These are phyloP conservation scores for Calocera viscosa DNA, from an alignment of 768 basidiomycete species.

Conservation along the genomic window DNA sequence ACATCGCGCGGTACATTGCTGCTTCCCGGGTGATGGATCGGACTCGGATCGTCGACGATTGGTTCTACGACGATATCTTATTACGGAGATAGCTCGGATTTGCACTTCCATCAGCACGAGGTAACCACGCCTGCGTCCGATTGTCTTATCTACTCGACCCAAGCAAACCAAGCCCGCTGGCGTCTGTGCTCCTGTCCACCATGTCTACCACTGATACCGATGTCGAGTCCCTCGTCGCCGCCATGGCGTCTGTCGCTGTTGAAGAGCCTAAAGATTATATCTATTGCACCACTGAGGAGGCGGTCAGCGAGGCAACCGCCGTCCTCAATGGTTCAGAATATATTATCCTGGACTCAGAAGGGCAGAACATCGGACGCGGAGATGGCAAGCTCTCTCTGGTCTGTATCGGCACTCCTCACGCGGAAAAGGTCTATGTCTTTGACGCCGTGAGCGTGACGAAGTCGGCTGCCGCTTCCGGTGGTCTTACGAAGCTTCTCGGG, in stretches of 20 bases:
- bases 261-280: background rate
- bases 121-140: too few species aligned
- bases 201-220: background rate
- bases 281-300: slow-evolving; percentile 14
- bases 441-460: slow-evolving; percentile 25
- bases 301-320: slow-evolving; percentile 7
- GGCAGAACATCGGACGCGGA: slow-evolving; percentile 25
- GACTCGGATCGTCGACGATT: background rate
- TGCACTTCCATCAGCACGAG: too few species aligned
- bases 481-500: slow-evolving; percentile 24
- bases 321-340: slow-evolving; percentile 10
- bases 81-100: too few species aligned
- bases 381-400: slow-evolving; percentile 30
- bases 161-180: too few species aligned
- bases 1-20: too few species aligned
- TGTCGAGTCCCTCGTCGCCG: background rate
- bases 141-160: background rate
- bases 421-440: slow-evolving; percentile 29
- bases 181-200: background rate
- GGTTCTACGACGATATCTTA: background rate
- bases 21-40: background rate
- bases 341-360: slow-evolving; percentile 34
- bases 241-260: background rate
- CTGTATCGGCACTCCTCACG: slow-evolving; percentile 27
- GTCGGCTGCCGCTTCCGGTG: slow-evolving; percentile 18